A percentile compares a stretch with the other conserved stretches of the same genome.
These are phyloP conservation scores for Neofusicoccum cordaticola DNA, from an alignment of 2,329 filamentous ascomycete species.

Conservation along the genomic window DNA sequence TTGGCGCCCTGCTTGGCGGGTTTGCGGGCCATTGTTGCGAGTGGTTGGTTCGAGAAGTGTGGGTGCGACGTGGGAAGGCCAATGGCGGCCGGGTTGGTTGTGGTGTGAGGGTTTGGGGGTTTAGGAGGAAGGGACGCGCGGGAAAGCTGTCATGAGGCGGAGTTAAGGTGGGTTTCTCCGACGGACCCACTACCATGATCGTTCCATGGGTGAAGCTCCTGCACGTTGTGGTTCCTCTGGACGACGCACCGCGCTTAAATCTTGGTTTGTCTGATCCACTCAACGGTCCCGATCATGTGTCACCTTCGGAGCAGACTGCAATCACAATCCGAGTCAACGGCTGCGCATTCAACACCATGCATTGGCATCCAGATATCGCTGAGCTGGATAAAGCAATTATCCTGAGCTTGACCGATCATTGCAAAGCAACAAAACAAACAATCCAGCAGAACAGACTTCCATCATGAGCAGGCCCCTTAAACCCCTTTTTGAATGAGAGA, in stretches of 20 bases:
- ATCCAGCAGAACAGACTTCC: slow-evolving; percentile 11
- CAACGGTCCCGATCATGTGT: too few relatives aligned
- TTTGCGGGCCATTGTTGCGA: slow-evolving; percentile 13
- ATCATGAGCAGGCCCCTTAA: slow-evolving; percentile 8
- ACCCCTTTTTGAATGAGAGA: slow-evolving; percentile 15
- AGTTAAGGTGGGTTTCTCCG: slow-evolving; percentile 10
- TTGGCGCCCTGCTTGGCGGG: slow-evolving; percentile 8
- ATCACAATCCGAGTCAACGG: background rate
- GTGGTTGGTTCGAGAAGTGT: background rate
- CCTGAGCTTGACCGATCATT: slow-evolving; percentile 12
- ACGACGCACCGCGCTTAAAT: background rate
- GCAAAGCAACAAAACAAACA: slow-evolving; percentile 8
- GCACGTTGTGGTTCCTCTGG: background rate
- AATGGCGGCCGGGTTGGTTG: background rate
- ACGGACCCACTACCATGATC: background rate
- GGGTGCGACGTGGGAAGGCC: background rate
- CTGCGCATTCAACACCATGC: slow-evolving; percentile 6
- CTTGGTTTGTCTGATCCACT: background rate
- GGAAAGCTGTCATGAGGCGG: slow-evolving; percentile 7
- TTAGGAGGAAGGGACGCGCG: background rate
- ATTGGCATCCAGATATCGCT: slow-evolving; percentile 9
- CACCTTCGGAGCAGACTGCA: too few relatives aligned
- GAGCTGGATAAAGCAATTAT: slow-evolving; percentile 1
- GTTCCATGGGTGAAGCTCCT: background rate
- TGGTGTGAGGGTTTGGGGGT: background rate